Evolutionary conservation across 805 yeast species (phyloP), one percentile per base, ranked within the genome.

Genomic region (Komagataella ulmi): DNA sequence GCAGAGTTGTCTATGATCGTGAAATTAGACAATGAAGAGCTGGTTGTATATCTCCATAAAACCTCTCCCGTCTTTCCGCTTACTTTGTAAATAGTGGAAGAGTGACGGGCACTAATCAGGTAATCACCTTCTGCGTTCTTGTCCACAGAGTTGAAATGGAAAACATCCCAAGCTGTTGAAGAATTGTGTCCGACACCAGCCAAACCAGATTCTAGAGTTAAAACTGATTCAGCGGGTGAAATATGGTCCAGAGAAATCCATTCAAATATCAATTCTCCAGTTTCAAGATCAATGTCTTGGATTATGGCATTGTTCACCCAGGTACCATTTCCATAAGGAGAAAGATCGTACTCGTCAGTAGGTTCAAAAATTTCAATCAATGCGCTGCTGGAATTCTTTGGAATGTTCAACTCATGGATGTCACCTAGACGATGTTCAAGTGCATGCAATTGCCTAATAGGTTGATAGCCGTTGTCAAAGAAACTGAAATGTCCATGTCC

Each of bases 71-170:
- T 65, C 10, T 57, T 57, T n/a, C 71, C 72, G 54, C 60, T 55
- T 24, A 68, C 55, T 53, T 68, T 68, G 56, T 64, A 68, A 19
- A 68, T 50, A 3, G 72, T 55, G 3, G 71, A 63, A 24, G 63
- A 58, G 54, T 68, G 64, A 55, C 73, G 61, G 4, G 70, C 68
- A 6, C 69, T 65, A n/a, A 68, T 44, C 18, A 67, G 47, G 54
- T 68, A 68, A 52, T 66, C 64, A 10, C 71, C 68, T 46, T 62
- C 51, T 17, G 54, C 61, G 54, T 67, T 68, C 52, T 68, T 69
- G 51, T 67, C 72, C 43, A 67, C 68, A 1, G 72, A 67, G 51
- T 69, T 69, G 52, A 68, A 65, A 54, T 69, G 72, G 61, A 67
- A 67, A 51, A 65, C 68, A 54, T 68, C 72, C 70, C 71, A 69